Percentiles rank a stretch among this genome's conserved stretches.
phyloP scores from a whole-genome alignment of 2,329 filamentous ascomycete species.

The Xylariales sp. region DNA sequence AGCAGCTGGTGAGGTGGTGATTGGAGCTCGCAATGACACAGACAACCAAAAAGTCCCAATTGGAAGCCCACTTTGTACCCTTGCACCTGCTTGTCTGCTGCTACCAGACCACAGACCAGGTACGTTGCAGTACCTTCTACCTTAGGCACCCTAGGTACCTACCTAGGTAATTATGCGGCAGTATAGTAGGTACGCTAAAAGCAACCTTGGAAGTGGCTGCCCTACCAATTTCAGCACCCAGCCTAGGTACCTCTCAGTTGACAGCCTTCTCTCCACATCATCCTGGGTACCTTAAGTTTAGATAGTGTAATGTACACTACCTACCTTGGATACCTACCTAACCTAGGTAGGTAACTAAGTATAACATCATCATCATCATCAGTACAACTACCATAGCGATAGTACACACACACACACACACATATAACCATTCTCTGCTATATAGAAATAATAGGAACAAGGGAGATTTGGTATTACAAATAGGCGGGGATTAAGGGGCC shows the following conservation, averaged over 20 bases:
- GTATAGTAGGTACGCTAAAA: neutral
- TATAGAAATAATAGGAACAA: neutral
- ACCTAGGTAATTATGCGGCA: too few species aligned
- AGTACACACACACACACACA: too few species aligned
- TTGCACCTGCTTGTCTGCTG: constrained; percentile 13
- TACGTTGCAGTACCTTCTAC: neutral
- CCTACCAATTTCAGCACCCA: constrained; percentile 13
- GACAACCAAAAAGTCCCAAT: constrained; percentile 33
- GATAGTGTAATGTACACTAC: too few species aligned
- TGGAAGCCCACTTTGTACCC: constrained; percentile 17
- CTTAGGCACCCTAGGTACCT: neutral
- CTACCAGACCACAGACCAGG: neutral
- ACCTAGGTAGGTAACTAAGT: neutral
- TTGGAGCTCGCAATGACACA: constrained; percentile 24
- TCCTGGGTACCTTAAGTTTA: too few species aligned
- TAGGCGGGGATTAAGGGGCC: constrained; percentile 19
- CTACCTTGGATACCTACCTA: neutral
- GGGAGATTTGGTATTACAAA: constrained; percentile 20
- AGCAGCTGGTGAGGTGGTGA: constrained; percentile 31
- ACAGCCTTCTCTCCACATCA: neutral
- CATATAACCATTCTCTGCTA: constrained; percentile 1
- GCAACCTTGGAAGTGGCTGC: constrained; percentile 19
- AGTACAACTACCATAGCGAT: too few species aligned
- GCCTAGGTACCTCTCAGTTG: constrained; percentile 7
- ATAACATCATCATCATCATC: too few species aligned